A percentile compares a stretch with the other conserved stretches of the same genome.
Conservation (phyloP, 306 rosid genomes). For the Lathyrus tuberosus region DNA sequence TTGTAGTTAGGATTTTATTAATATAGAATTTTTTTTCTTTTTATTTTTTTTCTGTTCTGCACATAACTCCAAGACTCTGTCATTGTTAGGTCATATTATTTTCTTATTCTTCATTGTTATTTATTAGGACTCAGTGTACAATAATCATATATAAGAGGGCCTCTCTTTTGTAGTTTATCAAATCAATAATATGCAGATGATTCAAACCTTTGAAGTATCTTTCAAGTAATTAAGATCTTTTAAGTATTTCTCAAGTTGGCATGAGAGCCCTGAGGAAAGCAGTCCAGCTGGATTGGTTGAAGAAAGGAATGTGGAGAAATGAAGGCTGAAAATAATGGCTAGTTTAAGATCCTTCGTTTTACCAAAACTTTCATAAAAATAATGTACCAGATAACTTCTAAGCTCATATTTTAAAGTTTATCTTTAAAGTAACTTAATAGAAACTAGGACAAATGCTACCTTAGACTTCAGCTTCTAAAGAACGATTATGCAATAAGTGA, state of each 20-base stretch:
- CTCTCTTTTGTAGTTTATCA: conserved; percentile 4
- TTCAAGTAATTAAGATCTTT: neutral
- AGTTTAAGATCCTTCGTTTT: neutral
- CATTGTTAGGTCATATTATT: neutral
- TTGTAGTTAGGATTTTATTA: neutral
- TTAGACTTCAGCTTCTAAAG: neutral
- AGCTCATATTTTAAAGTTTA: neutral
- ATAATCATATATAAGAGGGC: neutral
- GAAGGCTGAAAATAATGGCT: neutral
- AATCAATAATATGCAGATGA: neutral
- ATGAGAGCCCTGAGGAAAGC: neutral
- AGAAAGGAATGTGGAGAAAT: neutral
- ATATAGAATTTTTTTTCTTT: neutral
- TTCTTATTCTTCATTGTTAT: neutral
- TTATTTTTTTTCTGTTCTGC: neutral
- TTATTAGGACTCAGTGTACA: neutral
- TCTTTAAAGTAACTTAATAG: conserved; percentile 6
- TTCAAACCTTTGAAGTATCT: neutral
- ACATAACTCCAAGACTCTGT: neutral
- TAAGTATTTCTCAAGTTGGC: neutral
- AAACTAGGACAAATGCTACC: conserved; percentile 1
- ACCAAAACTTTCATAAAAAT: neutral
- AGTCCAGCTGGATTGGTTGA: neutral
- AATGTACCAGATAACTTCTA: neutral
- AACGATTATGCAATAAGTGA: neutral